Evolutionary conservation across 345 rosid genomes (phyloP).

Genomic region (Pugionium cornutum): DNA sequence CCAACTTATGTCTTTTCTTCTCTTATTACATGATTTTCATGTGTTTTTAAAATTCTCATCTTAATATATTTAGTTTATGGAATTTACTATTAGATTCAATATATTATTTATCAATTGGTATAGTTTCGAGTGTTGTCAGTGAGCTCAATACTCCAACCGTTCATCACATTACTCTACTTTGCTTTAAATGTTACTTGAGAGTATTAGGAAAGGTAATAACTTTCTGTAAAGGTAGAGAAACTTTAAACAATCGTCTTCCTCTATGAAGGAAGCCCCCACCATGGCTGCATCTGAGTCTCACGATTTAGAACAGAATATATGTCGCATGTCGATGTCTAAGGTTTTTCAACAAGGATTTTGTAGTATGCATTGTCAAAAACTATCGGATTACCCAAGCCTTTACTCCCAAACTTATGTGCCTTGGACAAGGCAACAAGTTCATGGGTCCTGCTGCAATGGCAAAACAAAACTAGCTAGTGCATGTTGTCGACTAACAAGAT

Average conservation of each 20-base stretch:
- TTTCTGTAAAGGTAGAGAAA: conserved; percentile 31
- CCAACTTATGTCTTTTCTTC: not conserved
- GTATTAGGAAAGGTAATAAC: conserved; percentile 3
- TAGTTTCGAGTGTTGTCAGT: conserved; percentile 11
- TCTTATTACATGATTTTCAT: too few relatives aligned
- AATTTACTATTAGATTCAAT: too few relatives aligned
- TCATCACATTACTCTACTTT: conserved; percentile 1
- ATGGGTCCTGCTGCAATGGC: conserved; percentile 51
- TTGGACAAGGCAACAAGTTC: conserved; percentile 87
- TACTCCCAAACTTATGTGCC: conserved; percentile 86
- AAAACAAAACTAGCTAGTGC: not conserved
- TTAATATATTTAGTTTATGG: too few relatives aligned
- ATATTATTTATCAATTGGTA: conserved; percentile 10
- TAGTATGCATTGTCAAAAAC: conserved; percentile 82
- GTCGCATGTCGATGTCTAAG: conserved; percentile 76
- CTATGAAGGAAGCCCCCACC: conserved; percentile 87
- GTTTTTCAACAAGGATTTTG: conserved; percentile 78
- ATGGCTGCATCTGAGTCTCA: conserved; percentile 47
- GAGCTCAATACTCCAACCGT: conserved; percentile 6
- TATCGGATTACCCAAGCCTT: conserved; percentile 80
- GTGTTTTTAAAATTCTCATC: too few relatives aligned
- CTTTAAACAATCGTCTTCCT: conserved; percentile 87
- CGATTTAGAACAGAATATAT: not conserved
- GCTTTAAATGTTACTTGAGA: conserved; percentile 9
- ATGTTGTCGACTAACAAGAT: conserved; percentile 13